Percentiles rank a stretch among this genome's conserved stretches.
These are phyloP conservation scores for Fusarium citri DNA, from an alignment of 2,329 filamentous ascomycete species.

Conservation along the genomic window DNA sequence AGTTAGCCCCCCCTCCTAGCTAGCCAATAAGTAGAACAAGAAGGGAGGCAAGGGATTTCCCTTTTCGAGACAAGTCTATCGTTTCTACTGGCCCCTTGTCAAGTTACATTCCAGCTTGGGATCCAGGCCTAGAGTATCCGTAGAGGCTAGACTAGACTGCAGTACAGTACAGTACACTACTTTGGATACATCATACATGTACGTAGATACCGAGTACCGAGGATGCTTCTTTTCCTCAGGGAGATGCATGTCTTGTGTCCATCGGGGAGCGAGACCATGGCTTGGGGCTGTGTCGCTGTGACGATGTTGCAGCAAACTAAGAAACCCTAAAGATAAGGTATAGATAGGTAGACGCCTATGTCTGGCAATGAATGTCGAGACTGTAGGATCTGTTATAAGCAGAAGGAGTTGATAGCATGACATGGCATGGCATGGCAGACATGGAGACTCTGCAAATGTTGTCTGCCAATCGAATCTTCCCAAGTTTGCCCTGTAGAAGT, in stretches of 20 bases:
- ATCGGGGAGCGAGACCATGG: neutral
- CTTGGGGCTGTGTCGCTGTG: slow-evolving; percentile 8
- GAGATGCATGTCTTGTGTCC: neutral
- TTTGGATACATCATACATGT: neutral
- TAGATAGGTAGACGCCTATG: neutral
- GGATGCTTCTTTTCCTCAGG: slow-evolving; percentile 5
- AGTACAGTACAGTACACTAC: neutral
- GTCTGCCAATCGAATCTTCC: neutral
- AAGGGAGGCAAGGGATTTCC: slow-evolving; percentile 3
- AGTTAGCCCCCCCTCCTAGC: too few relatives aligned
- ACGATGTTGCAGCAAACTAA: slow-evolving; percentile 3
- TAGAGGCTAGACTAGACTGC: neutral
- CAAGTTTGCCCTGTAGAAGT: neutral
- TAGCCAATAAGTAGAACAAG: too few relatives aligned
- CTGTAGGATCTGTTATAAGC: neutral
- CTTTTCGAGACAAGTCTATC: slow-evolving; percentile 1
- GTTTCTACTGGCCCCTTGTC: slow-evolving; percentile 10
- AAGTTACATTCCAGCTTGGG: slow-evolving; percentile 1
- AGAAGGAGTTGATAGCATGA: neutral
- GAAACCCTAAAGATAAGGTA: neutral
- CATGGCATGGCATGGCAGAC: neutral
- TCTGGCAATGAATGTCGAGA: neutral
- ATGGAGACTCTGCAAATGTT: neutral
- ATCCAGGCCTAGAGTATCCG: slow-evolving; percentile 25
- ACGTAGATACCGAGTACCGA: slow-evolving; percentile 20